Evolutionary conservation across 176 grass and related monocot species (phyloP).

Genomic region (Calamus simplicifolius): DNA sequence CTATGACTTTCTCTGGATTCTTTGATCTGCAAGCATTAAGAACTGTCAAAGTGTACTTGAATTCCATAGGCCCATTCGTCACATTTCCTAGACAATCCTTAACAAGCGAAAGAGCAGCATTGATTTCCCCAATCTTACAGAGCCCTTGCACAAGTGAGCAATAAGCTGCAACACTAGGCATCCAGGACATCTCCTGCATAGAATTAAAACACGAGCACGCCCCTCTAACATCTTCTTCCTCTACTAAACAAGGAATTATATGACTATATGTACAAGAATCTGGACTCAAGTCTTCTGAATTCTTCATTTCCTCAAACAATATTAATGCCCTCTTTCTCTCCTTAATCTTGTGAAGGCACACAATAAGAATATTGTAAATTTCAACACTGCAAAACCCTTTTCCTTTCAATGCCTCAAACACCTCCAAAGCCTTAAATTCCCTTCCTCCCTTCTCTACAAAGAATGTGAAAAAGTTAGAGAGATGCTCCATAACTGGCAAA

Average conservation of each 20-base stretch:
- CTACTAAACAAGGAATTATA: constrained; percentile 85
- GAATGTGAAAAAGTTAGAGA: constrained; percentile 41
- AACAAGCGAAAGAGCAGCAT: constrained; percentile 56
- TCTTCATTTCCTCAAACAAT: constrained; percentile 63
- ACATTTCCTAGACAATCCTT: constrained; percentile 81
- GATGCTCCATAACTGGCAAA: constrained; percentile 45
- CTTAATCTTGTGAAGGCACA: constrained; percentile 54
- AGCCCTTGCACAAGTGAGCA: constrained; percentile 66
- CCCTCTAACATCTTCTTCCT: constrained; percentile 58
- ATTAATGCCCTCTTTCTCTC: constrained; percentile 40
- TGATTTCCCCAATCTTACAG: constrained; percentile 70
- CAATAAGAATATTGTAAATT: constrained; percentile 76
- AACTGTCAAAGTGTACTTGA: constrained; percentile 85
- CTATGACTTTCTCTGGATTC: constrained; percentile 55
- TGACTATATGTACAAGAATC: constrained; percentile 60
- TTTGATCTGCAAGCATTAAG: constrained; percentile 61
- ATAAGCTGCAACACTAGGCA: constrained; percentile 52
- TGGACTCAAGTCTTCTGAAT: constrained; percentile 33
- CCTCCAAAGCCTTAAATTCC: constrained; percentile 44
- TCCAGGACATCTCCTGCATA: constrained; percentile 62
- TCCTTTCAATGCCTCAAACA: constrained; percentile 51
- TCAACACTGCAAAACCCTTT: constrained; percentile 44
- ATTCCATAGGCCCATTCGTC: constrained; percentile 80
- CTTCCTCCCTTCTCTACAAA: constrained; percentile 49
- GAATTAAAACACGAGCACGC: constrained; percentile 75